Base-by-base conservation (phyloP, 2,329 filamentous ascomycete species). In the Pseudogymnoascus sp. region DNA sequence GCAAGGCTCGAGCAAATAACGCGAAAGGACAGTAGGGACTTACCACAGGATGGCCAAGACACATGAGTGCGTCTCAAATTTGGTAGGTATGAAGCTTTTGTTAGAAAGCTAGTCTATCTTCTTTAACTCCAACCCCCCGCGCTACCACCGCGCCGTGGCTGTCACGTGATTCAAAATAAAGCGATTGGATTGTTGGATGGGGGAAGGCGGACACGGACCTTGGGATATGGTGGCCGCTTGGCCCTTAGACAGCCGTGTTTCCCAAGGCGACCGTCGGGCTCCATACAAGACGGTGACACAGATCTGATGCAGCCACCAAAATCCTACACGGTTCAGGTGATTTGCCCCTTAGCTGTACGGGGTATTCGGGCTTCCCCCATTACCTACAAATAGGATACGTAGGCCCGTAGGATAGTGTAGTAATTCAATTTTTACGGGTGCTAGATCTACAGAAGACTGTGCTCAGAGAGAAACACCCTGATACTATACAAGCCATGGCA, bases 381-480 rank as follows among this genome's bases (percentile, higher is more conserved):
- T 36, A 9, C 33, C 33, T 36, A 36, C 33, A 36, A 36, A 36
- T 12, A 36, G 33, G 33, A 36, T 36, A 12, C 33, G 33, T 36
- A 36, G 33, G 33, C 33, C 33, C 33, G 33, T 36, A 36, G 33
- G 33, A 11, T 36, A 36, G 33, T 36, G 33, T 36, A 36, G 33
- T 11, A 36, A 36, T 36, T 36, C 33, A 36, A 36, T 36, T 36
- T n/a, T 39, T 60, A 22, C 60, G 25, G 58, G 63, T 60, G 18
- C 57, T 68, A 9, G 47, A 63, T 8, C 57, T 68, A n/a, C 60
- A 41, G 33, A 62, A 62, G 54, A 28, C 62, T 20, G 47, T 66
- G 9, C 61, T 70, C 2, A 67, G 69, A 47, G 63, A 67, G 30
- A 64, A 59, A 50, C 69, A 71, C 58, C 67, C 62, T 12, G 61